Evolutionary conservation across 2,329 filamentous ascomycete genomes (phyloP).

Genomic region (Cladophialophora yegresii): DNA sequence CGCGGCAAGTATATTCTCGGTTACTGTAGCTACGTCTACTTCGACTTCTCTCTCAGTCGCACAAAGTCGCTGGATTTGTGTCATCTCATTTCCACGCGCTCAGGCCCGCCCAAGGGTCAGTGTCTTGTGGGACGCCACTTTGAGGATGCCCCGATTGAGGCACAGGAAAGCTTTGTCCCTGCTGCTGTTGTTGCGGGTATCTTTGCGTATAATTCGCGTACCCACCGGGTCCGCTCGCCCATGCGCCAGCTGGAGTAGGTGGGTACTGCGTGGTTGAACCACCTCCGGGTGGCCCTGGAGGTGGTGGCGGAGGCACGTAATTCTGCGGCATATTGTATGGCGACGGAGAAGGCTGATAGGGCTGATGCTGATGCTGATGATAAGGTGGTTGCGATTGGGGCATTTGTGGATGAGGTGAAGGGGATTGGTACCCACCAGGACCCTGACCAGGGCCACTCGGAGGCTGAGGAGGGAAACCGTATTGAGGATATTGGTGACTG

Average conservation of each 20-base stretch:
- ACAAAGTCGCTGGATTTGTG: background rate
- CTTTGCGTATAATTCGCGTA: constrained; percentile 52
- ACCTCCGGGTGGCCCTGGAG: constrained; percentile 60
- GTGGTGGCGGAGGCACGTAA: constrained; percentile 68
- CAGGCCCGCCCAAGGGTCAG: constrained; percentile 69
- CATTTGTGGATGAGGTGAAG: constrained; percentile 32
- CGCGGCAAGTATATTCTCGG: background rate
- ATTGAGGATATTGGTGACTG: constrained; percentile 28
- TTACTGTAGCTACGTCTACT: background rate
- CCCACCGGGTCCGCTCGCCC: constrained; percentile 55
- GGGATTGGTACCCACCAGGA: constrained; percentile 24
- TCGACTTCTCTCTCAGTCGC: background rate
- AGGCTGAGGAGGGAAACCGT: constrained; percentile 31
- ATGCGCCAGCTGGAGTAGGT: constrained; percentile 40
- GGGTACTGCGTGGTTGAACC: constrained; percentile 57
- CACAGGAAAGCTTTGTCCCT: constrained; percentile 39
- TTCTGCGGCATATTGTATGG: constrained; percentile 59
- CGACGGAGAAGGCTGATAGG: constrained; percentile 45
- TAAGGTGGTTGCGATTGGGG: constrained; percentile 41
- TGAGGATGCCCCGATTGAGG: constrained; percentile 16
- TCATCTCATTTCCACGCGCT: constrained; percentile 64
- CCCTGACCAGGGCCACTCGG: constrained; percentile 45
- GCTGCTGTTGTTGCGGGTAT: constrained; percentile 42
- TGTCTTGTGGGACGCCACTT: constrained; percentile 38
- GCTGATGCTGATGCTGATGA: constrained; percentile 44